These are phyloP conservation scores for Pulveroboletus frians DNA, from an alignment of 768 basidiomycete species.

Conservation along the genomic window DNA sequence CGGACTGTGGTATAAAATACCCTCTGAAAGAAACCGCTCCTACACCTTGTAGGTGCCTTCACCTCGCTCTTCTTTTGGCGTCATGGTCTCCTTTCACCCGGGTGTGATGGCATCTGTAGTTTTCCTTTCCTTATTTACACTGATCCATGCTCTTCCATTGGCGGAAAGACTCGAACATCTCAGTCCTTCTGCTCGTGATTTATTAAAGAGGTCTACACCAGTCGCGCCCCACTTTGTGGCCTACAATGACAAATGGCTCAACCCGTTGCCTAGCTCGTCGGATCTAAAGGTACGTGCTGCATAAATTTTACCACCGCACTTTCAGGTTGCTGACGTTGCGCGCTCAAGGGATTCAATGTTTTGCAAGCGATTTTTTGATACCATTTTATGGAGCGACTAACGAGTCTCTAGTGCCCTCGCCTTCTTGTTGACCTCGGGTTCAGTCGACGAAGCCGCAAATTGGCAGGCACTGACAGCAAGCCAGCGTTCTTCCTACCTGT, in stretches of 20 bases:
- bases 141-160: constrained; percentile 14
- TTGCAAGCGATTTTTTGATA: constrained; percentile 19
- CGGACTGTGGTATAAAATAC: constrained; percentile 16
- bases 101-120: constrained; percentile 1
- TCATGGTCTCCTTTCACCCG: constrained; percentile 15
- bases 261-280: constrained; percentile 41
- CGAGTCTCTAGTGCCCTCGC: constrained; percentile 32
- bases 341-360: constrained; percentile 29
- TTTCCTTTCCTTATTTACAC: constrained; percentile 8
- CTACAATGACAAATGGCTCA: constrained; percentile 40
- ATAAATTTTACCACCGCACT: background rate
- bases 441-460: constrained; percentile 42
- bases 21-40: background rate
- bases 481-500: constrained; percentile 38
- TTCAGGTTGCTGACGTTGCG: background rate
- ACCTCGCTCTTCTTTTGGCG: background rate
- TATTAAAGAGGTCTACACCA: constrained; percentile 25
- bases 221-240: constrained; percentile 46
- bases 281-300: constrained; percentile 36
- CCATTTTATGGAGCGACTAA: background rate
- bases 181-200: constrained; percentile 17
- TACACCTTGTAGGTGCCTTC: background rate
- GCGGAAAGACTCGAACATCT: constrained; percentile 21
- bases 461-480: constrained; percentile 37
- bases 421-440: constrained; percentile 38